Evolutionary conservation across 2,329 filamentous ascomycete species (phyloP).

Genomic region (Bipolaris zeicola): DNA sequence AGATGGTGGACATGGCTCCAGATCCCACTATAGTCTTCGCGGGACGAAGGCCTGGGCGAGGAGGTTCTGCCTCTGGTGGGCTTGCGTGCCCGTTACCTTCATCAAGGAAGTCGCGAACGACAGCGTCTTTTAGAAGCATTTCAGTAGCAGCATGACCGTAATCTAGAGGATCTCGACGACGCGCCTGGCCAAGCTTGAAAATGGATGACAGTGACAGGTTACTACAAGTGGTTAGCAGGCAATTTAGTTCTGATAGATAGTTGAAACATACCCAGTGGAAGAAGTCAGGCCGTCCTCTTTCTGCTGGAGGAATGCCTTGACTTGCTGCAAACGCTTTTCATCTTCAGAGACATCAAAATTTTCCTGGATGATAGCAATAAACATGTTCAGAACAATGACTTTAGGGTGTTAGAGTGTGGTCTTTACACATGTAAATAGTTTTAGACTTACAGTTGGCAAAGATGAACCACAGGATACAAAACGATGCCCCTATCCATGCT

Average conservation of each 20-base stretch:
- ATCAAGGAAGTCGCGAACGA: conserved; percentile 93
- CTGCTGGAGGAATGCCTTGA: conserved; percentile 90
- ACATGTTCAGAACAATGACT: conserved; percentile 97
- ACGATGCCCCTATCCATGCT: conserved; percentile 91
- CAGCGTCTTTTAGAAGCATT: conserved; percentile 94
- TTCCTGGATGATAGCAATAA: conserved; percentile 99
- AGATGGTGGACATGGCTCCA: conserved; percentile 65
- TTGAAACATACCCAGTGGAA: conserved; percentile 56
- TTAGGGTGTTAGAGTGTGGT: conserved; percentile 14
- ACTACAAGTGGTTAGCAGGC: conserved; percentile 25
- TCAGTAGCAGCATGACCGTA: conserved; percentile 91
- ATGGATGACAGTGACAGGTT: conserved; percentile 75
- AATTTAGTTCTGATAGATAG: background rate
- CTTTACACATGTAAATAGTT: background rate
- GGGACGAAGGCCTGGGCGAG: conserved; percentile 44
- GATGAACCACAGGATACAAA: conserved; percentile 95
- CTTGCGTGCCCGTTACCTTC: conserved; percentile 59
- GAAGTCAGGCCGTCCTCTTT: conserved; percentile 77
- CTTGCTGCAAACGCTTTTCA: conserved; percentile 94
- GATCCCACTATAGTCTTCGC: conserved; percentile 57
- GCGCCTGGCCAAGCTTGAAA: conserved; percentile 66
- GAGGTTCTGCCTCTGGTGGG: conserved; percentile 33
- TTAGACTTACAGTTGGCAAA: conserved; percentile 70
- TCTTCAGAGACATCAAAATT: conserved; percentile 99
- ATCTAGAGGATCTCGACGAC: conserved; percentile 80